phyloP scores from a whole-genome alignment of 1,284 basidiomycete species.

The Ganoderma leucocontextum region DNA sequence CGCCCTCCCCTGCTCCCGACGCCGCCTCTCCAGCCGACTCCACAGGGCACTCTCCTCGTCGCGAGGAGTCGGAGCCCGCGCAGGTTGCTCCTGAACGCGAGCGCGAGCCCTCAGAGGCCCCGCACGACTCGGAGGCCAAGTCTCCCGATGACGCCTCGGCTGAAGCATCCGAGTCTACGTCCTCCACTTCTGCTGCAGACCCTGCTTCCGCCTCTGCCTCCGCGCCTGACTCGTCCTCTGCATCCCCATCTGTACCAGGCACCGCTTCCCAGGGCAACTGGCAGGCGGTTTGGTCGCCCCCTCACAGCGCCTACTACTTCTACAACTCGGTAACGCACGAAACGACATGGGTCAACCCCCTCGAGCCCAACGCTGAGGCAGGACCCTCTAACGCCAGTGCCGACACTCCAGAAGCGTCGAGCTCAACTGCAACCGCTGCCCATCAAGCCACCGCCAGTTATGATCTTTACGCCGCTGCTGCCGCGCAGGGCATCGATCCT shows the following conservation, averaged over 20 bases:
- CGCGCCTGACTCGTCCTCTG: constrained; percentile 19
- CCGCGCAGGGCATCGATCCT: constrained; percentile 85
- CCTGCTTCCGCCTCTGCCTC: constrained; percentile 21
- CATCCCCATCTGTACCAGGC: constrained; percentile 12
- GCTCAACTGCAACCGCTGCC: constrained; percentile 27
- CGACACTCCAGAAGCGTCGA: constrained; percentile 38
- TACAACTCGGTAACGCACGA: constrained; percentile 82
- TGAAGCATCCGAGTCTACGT: constrained; percentile 9
- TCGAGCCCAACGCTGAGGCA: constrained; percentile 49
- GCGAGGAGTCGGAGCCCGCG: constrained; percentile 11
- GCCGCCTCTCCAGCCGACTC: constrained; percentile 18
- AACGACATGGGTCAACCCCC: constrained; percentile 91
- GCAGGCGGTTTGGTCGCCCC: constrained; percentile 88
- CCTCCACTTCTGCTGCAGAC: constrained; percentile 19
- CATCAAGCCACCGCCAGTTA: constrained; percentile 39
- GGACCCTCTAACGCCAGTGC: constrained; percentile 37
- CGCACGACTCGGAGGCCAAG: constrained; percentile 19
- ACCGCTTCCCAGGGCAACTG: constrained; percentile 55
- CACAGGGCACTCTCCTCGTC: constrained; percentile 12
- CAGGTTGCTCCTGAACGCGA: constrained; percentile 14
- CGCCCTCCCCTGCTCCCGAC: constrained; percentile 29
- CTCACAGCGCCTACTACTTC: constrained; percentile 89
- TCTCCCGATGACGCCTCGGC: constrained; percentile 9
- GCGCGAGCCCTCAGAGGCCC: constrained; percentile 15
- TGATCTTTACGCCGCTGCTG: constrained; percentile 67